These are phyloP conservation scores for Acacia concinna DNA, from an alignment of 331 rosid species.

Conservation along the genomic window DNA sequence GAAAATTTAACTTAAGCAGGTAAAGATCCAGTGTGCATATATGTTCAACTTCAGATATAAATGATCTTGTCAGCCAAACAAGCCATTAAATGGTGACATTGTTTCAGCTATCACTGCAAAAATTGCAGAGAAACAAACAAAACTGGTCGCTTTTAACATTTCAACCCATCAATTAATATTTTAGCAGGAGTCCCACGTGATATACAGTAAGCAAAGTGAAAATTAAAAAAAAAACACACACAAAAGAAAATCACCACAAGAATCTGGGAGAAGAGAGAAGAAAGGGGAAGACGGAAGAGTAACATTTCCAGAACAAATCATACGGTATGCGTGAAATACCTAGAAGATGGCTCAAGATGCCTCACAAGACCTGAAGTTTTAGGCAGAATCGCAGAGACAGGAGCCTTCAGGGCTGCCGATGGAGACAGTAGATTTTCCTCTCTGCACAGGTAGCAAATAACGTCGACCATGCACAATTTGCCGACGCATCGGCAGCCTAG, in stretches of 20 bases:
- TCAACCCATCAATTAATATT: not conserved
- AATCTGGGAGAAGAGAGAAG: not conserved
- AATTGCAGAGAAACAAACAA: not conserved
- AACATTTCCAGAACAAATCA: not conserved
- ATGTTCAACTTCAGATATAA: not conserved
- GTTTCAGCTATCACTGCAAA: no score
- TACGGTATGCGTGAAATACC: constrained; percentile 41
- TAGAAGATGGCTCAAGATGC: constrained; percentile 75
- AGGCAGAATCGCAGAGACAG: constrained; percentile 56
- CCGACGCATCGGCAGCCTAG: constrained; percentile 63
- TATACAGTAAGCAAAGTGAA: not conserved
- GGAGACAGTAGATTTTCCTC: constrained; percentile 64
- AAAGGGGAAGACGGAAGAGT: no score
- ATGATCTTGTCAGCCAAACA: not conserved
- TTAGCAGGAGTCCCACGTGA: not conserved
- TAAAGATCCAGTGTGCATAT: not conserved
- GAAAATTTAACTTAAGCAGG: not conserved
- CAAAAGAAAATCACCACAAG: not conserved
- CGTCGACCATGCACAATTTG: constrained; percentile 84
- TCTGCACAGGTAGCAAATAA: constrained; percentile 66
- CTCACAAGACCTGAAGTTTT: constrained; percentile 46
- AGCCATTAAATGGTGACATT: not conserved
- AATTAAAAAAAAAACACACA: not conserved
- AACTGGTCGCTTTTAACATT: not conserved
- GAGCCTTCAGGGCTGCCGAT: constrained; percentile 58